Evolutionary conservation across 805 yeast species (phyloP), one percentile per base, ranked within the genome.

Genomic region (Isabelozyma pseudorhagii): DNA sequence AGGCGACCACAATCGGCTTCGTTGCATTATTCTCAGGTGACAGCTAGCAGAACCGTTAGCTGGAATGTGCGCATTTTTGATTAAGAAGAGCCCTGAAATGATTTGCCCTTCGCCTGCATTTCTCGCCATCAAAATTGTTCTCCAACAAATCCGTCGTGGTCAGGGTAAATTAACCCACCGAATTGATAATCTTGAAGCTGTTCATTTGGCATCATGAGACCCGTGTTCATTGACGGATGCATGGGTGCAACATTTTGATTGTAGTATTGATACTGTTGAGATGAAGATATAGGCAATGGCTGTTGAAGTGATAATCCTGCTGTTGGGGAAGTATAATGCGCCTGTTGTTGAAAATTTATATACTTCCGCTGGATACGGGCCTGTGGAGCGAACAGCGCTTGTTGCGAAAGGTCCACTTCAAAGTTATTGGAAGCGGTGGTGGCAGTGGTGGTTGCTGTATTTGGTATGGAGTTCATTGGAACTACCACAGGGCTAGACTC

Each of bases 321-420:
- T 41, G 15, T 44, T 17, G 44, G 47, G 13, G 27, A 17, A 8
- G 36, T 42, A 9, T 25, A 15, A 31, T 9, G 46, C 41, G 43
- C 48, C 21, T 47, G 42, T 44, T 57, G 57, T 44, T 62, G 67
- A 29, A 62, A 52, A 9, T 55, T 42, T 38, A 57, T 62, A 47
- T 60, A 60, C 46, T 59, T 61, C 34, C 51, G 52, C 44, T 61
- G 65, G 11, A 58, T 46, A 27, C 49, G 50, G 18, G 54, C 17
- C 46, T 61, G 67, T 3, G 63, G 57, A 34, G 43, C 11, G 44
- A 42, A 18, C 15, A 40, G 44, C 25, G 42, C 39, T 44, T 21
- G 50, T 38, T n/a, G 18, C n/a, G 18, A 8, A 14, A 15, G 18
- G 14, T 13, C 9, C 40, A 28, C 7, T 40, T 38, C 15, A 45